Base-by-base conservation (phyloP, 1,284 basidiomycete genomes). In the Ceratobasidium sp. region DNA sequence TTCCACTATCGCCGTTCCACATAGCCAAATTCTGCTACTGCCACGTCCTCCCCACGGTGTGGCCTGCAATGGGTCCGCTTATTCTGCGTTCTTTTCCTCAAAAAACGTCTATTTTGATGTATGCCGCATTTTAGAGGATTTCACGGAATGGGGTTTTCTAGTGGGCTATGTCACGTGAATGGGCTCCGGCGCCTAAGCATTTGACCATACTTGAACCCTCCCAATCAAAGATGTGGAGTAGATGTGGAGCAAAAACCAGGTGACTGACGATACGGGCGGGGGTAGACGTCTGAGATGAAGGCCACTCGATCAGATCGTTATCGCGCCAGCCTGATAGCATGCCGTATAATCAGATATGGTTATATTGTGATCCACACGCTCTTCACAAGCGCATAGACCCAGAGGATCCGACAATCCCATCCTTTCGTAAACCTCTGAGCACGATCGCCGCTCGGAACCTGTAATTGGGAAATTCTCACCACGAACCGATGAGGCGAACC, bases 171-270 rank as follows among this genome's bases (percentile, higher is more conserved):
- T 57, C 55, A 57, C 32, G 55, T 57, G 55, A 57, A 6, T 18
- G 14, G 6, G 5, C 36, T 57, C 8, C 9, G 3, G 55, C 32
- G 32, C 52, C 10, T 18, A 30, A 23, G 23, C 8, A 18, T 12
- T 26, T n/a, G n/a, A n/a, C n/a, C n/a, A n/a, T n/a, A n/a, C n/a
- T n/a, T n/a, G n/a, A 9, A 9, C 9, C 23, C 6, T 34, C 2
- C 30, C 52, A 16, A n/a, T n/a, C 5, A 18, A 39, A 57, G 32
- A 57, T 34, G 55, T 57, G 53, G 53, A 57, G 53, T 57, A 57
- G 53, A 57, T 9, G 55, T 39, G 55, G 55, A 57, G 55, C 55
- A 57, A 57, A 57, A 57, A 5, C 43, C 43, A 39, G 14, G 14
- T 14, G 9, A 10, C 43, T 45, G 43, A 45, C 43, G 18, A 45